A percentile compares a stretch with the other conserved stretches of the same genome.
phyloP scores from a whole-genome alignment of 306 rosid genomes.

The Cucurbita ficifolia region DNA sequence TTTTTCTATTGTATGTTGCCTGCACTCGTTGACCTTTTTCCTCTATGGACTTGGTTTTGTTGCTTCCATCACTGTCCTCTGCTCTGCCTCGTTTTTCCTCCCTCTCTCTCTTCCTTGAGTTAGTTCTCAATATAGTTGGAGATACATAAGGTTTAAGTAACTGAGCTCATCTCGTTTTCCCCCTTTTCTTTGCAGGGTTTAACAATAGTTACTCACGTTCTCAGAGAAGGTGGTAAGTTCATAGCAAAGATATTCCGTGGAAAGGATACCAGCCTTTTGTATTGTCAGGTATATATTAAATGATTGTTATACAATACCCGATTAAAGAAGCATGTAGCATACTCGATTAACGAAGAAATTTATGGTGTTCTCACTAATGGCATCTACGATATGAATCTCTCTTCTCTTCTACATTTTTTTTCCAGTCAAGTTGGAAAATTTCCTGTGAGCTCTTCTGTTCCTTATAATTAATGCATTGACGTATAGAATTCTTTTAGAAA shows the following conservation, averaged over 20 bases:
- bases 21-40: neutral
- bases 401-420: no score
- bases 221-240: slow-evolving; percentile 89
- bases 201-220: slow-evolving; percentile 82
- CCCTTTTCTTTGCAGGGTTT: slow-evolving; percentile 49
- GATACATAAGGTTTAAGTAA: neutral
- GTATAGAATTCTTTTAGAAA: neutral
- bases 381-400: neutral
- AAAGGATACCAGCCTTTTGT: slow-evolving; percentile 85
- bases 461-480: neutral
- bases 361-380: neutral
- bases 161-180: neutral
- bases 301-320: slow-evolving; percentile 7
- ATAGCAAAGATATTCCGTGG: slow-evolving; percentile 95
- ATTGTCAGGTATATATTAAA: slow-evolving; percentile 60
- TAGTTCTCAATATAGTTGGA: neutral
- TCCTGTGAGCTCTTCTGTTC: neutral
- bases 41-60: neutral
- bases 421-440: neutral
- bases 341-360: neutral
- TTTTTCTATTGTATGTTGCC: neutral
- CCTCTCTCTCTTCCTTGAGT: neutral
- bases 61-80: neutral
- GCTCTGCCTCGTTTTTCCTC: neutral
- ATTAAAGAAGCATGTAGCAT: neutral